These are phyloP conservation scores for Curvularia spicifera DNA, from an alignment of 2,329 filamentous ascomycete species.

Conservation along the genomic window DNA sequence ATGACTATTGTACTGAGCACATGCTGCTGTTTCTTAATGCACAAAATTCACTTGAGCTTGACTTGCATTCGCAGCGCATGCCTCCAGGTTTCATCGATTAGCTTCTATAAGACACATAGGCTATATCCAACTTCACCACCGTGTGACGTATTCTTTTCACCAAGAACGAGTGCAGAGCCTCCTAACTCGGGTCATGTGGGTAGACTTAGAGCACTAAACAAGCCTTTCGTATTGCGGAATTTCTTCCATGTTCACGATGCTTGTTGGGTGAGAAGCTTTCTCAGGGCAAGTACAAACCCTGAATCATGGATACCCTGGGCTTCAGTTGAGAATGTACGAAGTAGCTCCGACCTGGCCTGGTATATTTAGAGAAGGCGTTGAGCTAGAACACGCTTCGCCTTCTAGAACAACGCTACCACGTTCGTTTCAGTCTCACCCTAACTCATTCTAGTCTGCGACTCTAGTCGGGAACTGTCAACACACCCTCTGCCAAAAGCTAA, in stretches of 20 bases:
- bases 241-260: not conserved
- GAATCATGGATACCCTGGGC: not conserved
- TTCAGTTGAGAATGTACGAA: not conserved
- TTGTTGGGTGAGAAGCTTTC: not conserved
- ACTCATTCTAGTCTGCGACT: not conserved
- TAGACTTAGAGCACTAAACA: not conserved
- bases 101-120: no score
- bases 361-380: not conserved
- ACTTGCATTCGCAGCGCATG: not conserved
- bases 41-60: not conserved
- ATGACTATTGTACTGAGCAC: not conserved
- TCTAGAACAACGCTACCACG: not conserved
- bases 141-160: no score
- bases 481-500: not conserved
- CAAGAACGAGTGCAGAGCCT: no score
- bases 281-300: not conserved
- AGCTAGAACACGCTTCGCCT: not conserved
- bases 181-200: no score
- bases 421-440: not conserved
- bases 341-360: no score
- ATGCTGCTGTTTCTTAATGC: not conserved
- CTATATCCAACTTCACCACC: not conserved
- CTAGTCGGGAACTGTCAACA: not conserved
- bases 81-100: not conserved
- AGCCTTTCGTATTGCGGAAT: not conserved